A percentile compares a stretch with the other conserved stretches of the same genome.
Conservation (phyloP, 495 filamentous ascomycete genomes). For the Podospora pseudopauciseta region DNA sequence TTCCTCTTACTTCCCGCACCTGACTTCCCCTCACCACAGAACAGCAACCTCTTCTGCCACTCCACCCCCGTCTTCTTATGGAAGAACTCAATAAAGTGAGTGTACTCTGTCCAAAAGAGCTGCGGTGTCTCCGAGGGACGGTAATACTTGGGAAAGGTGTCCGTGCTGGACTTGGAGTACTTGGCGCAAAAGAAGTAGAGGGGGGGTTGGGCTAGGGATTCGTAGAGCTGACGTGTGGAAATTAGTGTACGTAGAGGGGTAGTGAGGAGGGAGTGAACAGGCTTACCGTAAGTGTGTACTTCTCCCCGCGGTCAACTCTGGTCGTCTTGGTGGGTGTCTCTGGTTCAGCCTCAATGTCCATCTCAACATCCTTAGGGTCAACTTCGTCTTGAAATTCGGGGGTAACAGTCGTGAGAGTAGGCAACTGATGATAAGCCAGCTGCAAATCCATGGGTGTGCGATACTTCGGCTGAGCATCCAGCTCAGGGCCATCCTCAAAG, state of each 20-base stretch:
- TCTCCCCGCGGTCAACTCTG: background rate
- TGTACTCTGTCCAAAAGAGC: conserved; percentile 3
- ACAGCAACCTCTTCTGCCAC: background rate
- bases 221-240: background rate
- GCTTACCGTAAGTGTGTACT: conserved; percentile 10
- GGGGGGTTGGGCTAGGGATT: background rate
- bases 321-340: background rate
- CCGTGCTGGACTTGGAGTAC: conserved; percentile 1
- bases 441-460: too few relatives aligned
- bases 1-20: background rate
- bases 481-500: too few relatives aligned
- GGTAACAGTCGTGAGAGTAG: too few relatives aligned
- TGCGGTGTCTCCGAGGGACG: background rate
- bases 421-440: too few relatives aligned
- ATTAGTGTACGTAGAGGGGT: too few relatives aligned
- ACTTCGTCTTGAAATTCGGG: too few relatives aligned
- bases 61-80: background rate
- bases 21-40: background rate
- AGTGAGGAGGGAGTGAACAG: background rate
- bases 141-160: conserved; percentile 5
- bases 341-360: background rate
- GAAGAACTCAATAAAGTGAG: background rate
- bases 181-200: conserved; percentile 7
- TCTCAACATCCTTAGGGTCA: background rate
- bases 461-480: too few relatives aligned